phyloP scores from a whole-genome alignment of 352 stramenopile species.

The Phytophthora chlamydospora region DNA sequence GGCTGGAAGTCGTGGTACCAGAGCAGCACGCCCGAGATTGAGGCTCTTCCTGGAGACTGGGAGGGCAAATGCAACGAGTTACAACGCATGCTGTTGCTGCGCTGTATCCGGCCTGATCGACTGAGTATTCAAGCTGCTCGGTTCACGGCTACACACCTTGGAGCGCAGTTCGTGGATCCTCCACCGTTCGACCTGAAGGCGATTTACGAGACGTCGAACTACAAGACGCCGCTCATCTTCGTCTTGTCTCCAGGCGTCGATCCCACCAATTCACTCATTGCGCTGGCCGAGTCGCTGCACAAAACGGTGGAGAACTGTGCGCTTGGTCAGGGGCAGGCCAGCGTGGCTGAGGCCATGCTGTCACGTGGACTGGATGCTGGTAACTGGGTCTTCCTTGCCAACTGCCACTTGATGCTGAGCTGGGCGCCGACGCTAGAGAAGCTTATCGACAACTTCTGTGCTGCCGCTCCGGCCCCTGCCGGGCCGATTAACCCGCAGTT shows the following conservation, averaged over 20 bases:
- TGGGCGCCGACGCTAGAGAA: slow-evolving; percentile 96
- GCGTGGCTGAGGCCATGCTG: slow-evolving; percentile 91
- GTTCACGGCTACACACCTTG: slow-evolving; percentile 93
- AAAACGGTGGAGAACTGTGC: slow-evolving; percentile 93
- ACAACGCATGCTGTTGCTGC: slow-evolving; percentile 93
- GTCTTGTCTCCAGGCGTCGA: slow-evolving; percentile 95
- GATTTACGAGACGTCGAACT: slow-evolving; percentile 89
- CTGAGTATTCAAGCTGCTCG: slow-evolving; percentile 91
- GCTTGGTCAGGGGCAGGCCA: slow-evolving; percentile 94
- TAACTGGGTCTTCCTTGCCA: slow-evolving; percentile 96
- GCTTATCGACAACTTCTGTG: slow-evolving; percentile 91
- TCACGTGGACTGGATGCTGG: slow-evolving; percentile 84
- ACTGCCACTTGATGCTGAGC: slow-evolving; percentile 96
- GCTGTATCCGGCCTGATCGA: slow-evolving; percentile 92
- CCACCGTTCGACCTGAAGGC: slow-evolving; percentile 93
- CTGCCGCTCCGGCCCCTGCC: slow-evolving; percentile 38
- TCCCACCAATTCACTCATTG: slow-evolving; percentile 92
- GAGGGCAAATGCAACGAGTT: slow-evolving; percentile 93
- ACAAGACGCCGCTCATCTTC: slow-evolving; percentile 95
- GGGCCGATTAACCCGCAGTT: slow-evolving; percentile 87
- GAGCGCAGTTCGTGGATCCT: slow-evolving; percentile 92
- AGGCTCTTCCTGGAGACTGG: slow-evolving; percentile 92
- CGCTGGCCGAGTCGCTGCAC: slow-evolving; percentile 79
- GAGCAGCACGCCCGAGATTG: slow-evolving; percentile 89
- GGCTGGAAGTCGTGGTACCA: slow-evolving; percentile 87